A percentile compares a stretch with the other conserved stretches of the same genome.
These are phyloP conservation scores for Spizellomyces sp. DNA, from an alignment of 192 early-diverging fungal genomes.

Conservation along the genomic window DNA sequence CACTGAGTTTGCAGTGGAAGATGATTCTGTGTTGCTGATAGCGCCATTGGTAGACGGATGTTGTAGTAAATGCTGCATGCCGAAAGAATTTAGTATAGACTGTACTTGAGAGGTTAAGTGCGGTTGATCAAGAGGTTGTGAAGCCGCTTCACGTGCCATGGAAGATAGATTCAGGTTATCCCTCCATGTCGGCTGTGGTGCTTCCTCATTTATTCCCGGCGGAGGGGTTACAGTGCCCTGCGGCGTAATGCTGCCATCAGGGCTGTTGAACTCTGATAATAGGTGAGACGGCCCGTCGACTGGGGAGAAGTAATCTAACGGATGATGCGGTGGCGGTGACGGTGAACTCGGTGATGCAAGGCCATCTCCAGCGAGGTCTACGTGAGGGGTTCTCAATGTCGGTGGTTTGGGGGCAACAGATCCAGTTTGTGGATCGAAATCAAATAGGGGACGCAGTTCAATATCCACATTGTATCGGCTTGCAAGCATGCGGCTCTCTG, in stretches of 20 bases:
- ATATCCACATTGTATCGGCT: slow-evolving; percentile 38
- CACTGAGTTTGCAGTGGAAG: not conserved
- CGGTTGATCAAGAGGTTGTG: not conserved
- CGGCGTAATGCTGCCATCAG: not conserved
- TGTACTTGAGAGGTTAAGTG: slow-evolving; percentile 7
- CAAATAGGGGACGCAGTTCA: slow-evolving; percentile 33
- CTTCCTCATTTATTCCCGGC: not conserved
- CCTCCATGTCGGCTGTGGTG: not conserved
- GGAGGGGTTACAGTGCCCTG: not conserved
- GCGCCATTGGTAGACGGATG: not conserved
- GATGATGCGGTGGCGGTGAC: not conserved
- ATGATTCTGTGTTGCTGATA: not conserved
- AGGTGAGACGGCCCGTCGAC: not conserved
- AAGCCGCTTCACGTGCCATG: not conserved
- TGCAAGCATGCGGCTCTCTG: slow-evolving; percentile 4
- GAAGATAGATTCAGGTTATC: not conserved
- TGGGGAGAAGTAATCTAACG: not conserved
- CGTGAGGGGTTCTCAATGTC: not conserved
- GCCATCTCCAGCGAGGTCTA: not conserved
- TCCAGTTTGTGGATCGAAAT: slow-evolving; percentile 36
- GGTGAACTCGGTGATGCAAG: not conserved
- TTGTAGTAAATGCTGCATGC: not conserved
- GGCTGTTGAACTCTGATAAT: not conserved
- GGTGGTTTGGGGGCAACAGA: slow-evolving; percentile 28
- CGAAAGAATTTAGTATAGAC: not conserved